Base-by-base conservation (phyloP, 306 rosid genomes). In the Medicago ruthenica region DNA sequence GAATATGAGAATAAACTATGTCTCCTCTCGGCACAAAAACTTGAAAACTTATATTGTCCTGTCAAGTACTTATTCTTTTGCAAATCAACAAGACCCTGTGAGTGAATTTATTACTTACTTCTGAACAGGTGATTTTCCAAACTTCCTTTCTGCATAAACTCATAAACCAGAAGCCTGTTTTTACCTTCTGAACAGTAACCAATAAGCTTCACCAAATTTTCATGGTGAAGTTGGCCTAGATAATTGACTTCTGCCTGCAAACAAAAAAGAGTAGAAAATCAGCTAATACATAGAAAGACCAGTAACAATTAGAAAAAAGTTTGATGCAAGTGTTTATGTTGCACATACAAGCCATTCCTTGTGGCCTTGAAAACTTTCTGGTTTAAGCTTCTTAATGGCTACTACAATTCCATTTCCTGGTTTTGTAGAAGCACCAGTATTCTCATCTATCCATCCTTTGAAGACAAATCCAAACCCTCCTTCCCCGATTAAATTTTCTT, bases 341-440 rank as follows among this genome's bases (percentile, higher is more conserved):
- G 62, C 44, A 85, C 98, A 11, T 85, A 94, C 97, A 64, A 95
- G 97, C 97, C 98, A 95, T 83, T 95, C 97, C 78, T 87, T 88
- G 92, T 95, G 96, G 31, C 98, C 97, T 83, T 92, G 97, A 85
- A 90, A 92, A 86, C 98, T 90, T 80, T 89, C 97, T 70, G 83
- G 90, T 78, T 92, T 95, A 82, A 95, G 98, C 47, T 75, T 85
- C 89, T 95, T 95, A 78, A 95, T 85, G 45, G 97, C 98, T 53
- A 92, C 98, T 51, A 95, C 92, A 45, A 87, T 87, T 64, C 98
- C 98, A 13, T 83, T 82, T 44, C 98, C 98, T 10, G 96, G 97
- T 88, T 40, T 95, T 16, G 96, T 80, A 10, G 98, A 97, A 71
- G 92, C 89, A 5, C 74, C 83, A 1, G 93, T 84, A 67, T 77